Evolutionary conservation across 441 rosid genomes (phyloP).

Genomic region (Gossypium lobatum): DNA sequence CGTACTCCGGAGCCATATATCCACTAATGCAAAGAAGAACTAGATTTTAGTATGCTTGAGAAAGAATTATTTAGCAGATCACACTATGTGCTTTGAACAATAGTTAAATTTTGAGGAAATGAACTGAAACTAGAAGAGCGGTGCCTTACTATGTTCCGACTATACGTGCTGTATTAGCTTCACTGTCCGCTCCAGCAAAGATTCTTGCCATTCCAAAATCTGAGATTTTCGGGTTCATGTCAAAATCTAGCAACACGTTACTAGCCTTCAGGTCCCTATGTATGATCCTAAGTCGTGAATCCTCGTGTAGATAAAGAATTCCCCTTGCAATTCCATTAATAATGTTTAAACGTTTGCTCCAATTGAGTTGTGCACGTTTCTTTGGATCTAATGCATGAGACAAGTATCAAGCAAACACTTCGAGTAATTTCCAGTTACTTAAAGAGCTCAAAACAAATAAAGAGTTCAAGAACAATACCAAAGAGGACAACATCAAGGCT

Average conservation of each 20-base stretch:
- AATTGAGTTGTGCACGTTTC: conserved; percentile 22
- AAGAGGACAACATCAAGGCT: conserved; percentile 36
- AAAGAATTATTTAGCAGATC: not conserved
- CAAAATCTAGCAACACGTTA: conserved; percentile 27
- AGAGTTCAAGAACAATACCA: conserved; percentile 20
- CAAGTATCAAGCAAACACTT: not conserved
- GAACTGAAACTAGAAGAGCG: not conserved
- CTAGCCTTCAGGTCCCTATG: conserved; percentile 41
- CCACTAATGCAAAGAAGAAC: conserved; percentile 21
- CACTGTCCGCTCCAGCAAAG: conserved; percentile 19
- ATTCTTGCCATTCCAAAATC: conserved; percentile 46
- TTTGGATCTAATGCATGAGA: conserved; percentile 18
- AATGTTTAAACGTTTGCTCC: conserved; percentile 28
- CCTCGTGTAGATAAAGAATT: conserved; percentile 40
- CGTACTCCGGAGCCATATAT: conserved; percentile 46
- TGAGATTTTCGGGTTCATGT: conserved; percentile 42
- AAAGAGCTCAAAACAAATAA: not conserved
- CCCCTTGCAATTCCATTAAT: conserved; percentile 36
- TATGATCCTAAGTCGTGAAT: conserved; percentile 35
- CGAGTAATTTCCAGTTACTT: not conserved
- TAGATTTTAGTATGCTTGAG: not conserved
- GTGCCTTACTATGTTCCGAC: conserved; percentile 35
- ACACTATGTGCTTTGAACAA: not conserved
- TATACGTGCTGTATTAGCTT: conserved; percentile 29
- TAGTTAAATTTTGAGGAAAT: not conserved